Base-by-base conservation (phyloP, 352 stramenopile genomes). In the Vaucheria bursata region DNA sequence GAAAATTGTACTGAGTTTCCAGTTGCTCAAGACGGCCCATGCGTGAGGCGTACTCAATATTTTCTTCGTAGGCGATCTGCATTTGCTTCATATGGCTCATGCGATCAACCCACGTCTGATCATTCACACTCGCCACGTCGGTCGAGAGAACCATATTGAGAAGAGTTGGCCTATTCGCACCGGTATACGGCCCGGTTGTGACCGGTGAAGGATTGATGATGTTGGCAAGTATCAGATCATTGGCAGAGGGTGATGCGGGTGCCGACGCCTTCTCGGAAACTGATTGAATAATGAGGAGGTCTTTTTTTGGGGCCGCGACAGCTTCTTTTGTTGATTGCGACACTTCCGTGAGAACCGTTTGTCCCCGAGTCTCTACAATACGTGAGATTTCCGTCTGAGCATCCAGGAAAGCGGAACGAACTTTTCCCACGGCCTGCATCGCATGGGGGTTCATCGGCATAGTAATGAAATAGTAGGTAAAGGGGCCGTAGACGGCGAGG, bases 361-460 rank as follows among this genome's bases (percentile, higher is more conserved):
- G 45, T 18, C 12, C 25, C 45, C 18, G 12, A 18, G 45, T 59
- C 45, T 18, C 25, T 25, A 59, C 45, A n/a, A n/a, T n/a, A n/a
- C n/a, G n/a, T n/a, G n/a, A n/a, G n/a, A n/a, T n/a, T n/a, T n/a
- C n/a, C 12, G 12, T 59, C 45, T 59, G 18, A 18, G 25, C 25
- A 59, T 59, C 45, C 12, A 59, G 45, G 45, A 18, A 59, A 18
- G 45, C 45, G 12, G 45, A 59, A 59, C 45, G 45, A 18, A 59
- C 45, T 18, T 25, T 18, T 18, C 45, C 45, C 25, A 59, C 45
- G 18, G 45, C 45, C 25, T 59, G 45, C 45, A 59, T 59, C 12
- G 45, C 45, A 59, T 59, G 45, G 18, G 45, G 45, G 45, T 59
- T 59, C 45, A 59, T 59, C 45, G 45, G 45, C 45, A 59, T 59